Evolutionary conservation across 169 alveolate genomes (phyloP), one percentile per base, ranked within the genome.

Genomic region (Pseudocohnilembus persalinus): DNA sequence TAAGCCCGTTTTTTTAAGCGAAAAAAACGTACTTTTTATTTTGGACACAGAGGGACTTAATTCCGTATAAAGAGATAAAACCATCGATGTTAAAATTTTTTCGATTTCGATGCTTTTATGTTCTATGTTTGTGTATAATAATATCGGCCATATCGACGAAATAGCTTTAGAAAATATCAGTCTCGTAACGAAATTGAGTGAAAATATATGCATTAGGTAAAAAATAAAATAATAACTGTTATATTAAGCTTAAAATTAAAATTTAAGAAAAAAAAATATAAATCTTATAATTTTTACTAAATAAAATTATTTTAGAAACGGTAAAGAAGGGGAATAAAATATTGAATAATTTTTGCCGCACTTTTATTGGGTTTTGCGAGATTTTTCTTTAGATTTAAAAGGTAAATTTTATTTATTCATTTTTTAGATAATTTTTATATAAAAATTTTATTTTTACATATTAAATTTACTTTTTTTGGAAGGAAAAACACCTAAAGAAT

Each of bases 141-240:
- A 94, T 68, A 87, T 96, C 73, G 98, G 98, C 11, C 95, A 95
- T 27, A 96, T 96, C 65, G 98, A 96, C 90, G 98, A 96, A 88
- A 88, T 92, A 32, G 97, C 98, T 27, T 84, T 96, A 24, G 93
- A 96, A 72, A 94, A 92, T 85, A 88, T 96, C 29, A 87, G 95
- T 77, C 82, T 94, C 16, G 93, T 96, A n/a, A 94, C 93, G 33
- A 94, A 88, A 86, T 83, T 92, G 32, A 86, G 93, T 49, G 90
- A 92, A 89, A 76, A 89, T 49, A 74, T 93, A 65, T 88, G 91
- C 83, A 81, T 92, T 64, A 49, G 63, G 84, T 79, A 79, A 79
- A 0, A 29, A n/a, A 88, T 73, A 30, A 63, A 68, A 85, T 82
- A 75, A 83, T 33, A 88, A 63, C 84, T 68, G 80, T 64, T 87